A percentile compares a stretch with the other conserved stretches of the same genome.
Evolutionary conservation across 2,329 filamentous ascomycete species (phyloP).

Genomic region (Zasmidium angulare): DNA sequence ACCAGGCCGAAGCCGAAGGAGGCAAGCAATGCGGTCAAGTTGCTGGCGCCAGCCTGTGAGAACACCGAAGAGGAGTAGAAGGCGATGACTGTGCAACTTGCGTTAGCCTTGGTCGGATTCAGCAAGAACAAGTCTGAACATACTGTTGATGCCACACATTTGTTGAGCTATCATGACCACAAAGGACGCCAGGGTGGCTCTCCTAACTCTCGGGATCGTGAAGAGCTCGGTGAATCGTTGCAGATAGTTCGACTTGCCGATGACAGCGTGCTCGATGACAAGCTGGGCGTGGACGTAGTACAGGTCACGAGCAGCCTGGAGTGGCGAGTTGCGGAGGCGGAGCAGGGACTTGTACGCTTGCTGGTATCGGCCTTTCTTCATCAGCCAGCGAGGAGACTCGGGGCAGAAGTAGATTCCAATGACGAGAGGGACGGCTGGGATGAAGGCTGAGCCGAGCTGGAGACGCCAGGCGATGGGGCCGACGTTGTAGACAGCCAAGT

Average conservation of each 20-base stretch:
- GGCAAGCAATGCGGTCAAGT: conserved; percentile 37
- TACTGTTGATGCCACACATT: too few relatives aligned
- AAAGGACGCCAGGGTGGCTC: background rate
- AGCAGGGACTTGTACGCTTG: conserved; percentile 52
- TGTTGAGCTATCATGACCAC: too few relatives aligned
- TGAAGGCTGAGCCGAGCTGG: conserved; percentile 48
- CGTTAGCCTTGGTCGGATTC: too few relatives aligned
- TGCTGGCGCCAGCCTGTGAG: conserved; percentile 35
- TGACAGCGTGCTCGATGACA: conserved; percentile 26
- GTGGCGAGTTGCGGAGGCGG: conserved; percentile 47
- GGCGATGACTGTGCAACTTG: conserved; percentile 33
- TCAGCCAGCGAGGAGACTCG: conserved; percentile 39
- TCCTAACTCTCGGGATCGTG: conserved; percentile 42
- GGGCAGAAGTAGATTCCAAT: conserved; percentile 42
- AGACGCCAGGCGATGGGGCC: conserved; percentile 45
- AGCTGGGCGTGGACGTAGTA: conserved; percentile 49
- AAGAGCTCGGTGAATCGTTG: conserved; percentile 51
- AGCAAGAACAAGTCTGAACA: too few relatives aligned
- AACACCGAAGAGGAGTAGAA: conserved; percentile 40
- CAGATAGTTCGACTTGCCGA: conserved; percentile 41
- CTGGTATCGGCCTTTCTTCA: conserved; percentile 47
- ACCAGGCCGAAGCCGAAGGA: conserved; percentile 48
- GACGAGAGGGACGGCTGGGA: conserved; percentile 47
- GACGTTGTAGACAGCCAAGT: conserved; percentile 41
- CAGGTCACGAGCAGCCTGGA: conserved; percentile 57